Percentiles rank a stretch among this genome's conserved stretches.
Conservation (phyloP, 2,329 filamentous ascomycete species). For the Exserohilum turcica region DNA sequence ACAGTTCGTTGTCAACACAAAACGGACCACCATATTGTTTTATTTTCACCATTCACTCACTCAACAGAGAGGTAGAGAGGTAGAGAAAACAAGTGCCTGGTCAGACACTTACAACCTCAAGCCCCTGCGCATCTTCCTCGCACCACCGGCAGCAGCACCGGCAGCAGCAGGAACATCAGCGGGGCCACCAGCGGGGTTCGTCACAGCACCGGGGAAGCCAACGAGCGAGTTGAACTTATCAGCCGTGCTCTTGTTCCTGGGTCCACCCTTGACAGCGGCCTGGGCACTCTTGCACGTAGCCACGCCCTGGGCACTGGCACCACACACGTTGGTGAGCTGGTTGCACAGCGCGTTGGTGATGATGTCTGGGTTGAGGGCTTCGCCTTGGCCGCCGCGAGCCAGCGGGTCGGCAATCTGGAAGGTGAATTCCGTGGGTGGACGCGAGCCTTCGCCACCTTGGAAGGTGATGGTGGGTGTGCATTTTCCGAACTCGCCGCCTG, state of each 20-base stretch:
- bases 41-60: too few species aligned
- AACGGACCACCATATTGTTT: too few species aligned
- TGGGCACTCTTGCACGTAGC: conserved; percentile 60
- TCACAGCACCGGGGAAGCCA: conserved; percentile 45
- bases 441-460: conserved; percentile 59
- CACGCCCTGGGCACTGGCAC: conserved; percentile 65
- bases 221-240: conserved; percentile 50
- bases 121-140: conserved; percentile 29
- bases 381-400: conserved; percentile 65
- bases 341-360: conserved; percentile 75
- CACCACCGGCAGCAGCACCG: too few species aligned
- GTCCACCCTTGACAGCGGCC: conserved; percentile 56
- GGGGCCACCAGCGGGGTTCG: conserved; percentile 40
- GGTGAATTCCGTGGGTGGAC: conserved; percentile 64
- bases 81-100: neutral
- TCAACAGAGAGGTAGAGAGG: too few species aligned
- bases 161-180: conserved; percentile 28
- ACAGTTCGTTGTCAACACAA: too few species aligned
- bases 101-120: conserved; percentile 16
- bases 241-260: conserved; percentile 48
- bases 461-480: conserved; percentile 63
- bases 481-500: conserved; percentile 39
- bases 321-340: conserved; percentile 70
- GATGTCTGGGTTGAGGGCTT: conserved; percentile 73
- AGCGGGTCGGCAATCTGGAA: conserved; percentile 70